Evolutionary conservation across 805 yeast genomes (phyloP), one percentile per base, ranked within the genome.

Genomic region (Metahyphopichia silvanorum): DNA sequence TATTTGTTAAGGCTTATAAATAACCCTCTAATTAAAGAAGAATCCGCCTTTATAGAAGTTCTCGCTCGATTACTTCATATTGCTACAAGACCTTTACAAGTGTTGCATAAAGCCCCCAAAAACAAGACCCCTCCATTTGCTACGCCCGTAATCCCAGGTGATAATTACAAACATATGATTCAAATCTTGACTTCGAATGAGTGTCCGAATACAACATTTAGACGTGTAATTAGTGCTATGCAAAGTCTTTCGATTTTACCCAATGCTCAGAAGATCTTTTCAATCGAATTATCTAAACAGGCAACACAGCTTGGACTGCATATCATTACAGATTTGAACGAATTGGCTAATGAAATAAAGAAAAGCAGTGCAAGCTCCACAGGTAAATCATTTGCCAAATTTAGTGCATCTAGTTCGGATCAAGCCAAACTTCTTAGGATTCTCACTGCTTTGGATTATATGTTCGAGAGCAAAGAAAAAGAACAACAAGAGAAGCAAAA

Each of bases 401-500:
- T 89, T 49, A 84, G 93, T 2, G 75, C 86, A 0, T 76, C 88
- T 1, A 77, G 84, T 25, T 84, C 96, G 0, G 88, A 84, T 39
- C 98, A 93, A 53, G 85, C 96, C 6, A 88, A 87, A 48, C 59
- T 93, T n/a, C 63, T 91, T 34, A 71, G 96, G 32, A 79, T 87
- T 2, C 66, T 89, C 39, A 88, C 97, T 1, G 95, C 96, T 0
- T 69, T 89, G 37, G 96, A 89, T 47, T 86, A 82, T 45, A 66
- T 89, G 50, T 83, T 76, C 54, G 86, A 80, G 32, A 51, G 66
- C 1, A 60, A 63, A 21, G 52, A 52, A 17, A 47, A 47, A 26
- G 43, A 43, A 27, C 43, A 42, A 47, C 46, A 18, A 50, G 51
- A 8, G 44, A 42, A 3, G 47, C 49, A 21, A 47, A 51, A 16